Conservation (phyloP, 495 filamentous ascomycete genomes). For the Penicillium malachiteum region DNA sequence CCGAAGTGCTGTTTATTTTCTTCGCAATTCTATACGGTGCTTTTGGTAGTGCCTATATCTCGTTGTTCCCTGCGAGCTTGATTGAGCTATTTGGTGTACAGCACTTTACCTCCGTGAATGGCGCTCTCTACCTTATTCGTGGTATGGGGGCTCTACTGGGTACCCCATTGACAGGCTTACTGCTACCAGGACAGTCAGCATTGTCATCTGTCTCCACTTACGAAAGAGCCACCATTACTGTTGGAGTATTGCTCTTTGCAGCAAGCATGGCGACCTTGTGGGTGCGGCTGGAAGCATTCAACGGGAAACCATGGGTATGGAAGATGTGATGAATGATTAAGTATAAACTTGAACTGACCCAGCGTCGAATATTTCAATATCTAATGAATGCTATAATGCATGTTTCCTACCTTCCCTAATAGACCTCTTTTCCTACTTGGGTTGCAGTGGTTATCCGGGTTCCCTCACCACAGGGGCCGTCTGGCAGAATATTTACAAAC, state of each 20-base stretch:
- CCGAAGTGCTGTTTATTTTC: conserved; percentile 45
- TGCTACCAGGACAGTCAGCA: conserved; percentile 30
- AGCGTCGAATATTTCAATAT: too few species aligned
- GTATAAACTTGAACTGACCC: too few species aligned
- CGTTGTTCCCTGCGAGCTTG: conserved; percentile 42
- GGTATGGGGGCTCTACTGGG: conserved; percentile 55
- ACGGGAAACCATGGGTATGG: conserved; percentile 23
- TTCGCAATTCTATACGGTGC: conserved; percentile 56
- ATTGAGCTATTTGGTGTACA: conserved; percentile 59
- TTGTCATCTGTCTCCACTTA: conserved; percentile 24
- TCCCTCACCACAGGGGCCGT: too few species aligned
- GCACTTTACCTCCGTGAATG: conserved; percentile 58
- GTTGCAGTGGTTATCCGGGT: too few species aligned
- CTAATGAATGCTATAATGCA: too few species aligned
- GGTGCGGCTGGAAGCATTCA: conserved; percentile 33
- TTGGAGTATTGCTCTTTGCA: conserved; percentile 31
- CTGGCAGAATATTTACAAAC: too few species aligned
- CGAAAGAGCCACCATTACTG: conserved; percentile 28
- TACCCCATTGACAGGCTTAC: conserved; percentile 43
- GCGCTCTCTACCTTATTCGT: conserved; percentile 56
- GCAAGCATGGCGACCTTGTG: conserved; percentile 36
- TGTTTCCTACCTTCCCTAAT: too few species aligned
- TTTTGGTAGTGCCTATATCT: conserved; percentile 45
- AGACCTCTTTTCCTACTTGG: too few species aligned
- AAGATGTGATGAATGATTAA: conserved; percentile 13